phyloP scores from a whole-genome alignment of 768 basidiomycete species.

The Suillus hirtellus region DNA sequence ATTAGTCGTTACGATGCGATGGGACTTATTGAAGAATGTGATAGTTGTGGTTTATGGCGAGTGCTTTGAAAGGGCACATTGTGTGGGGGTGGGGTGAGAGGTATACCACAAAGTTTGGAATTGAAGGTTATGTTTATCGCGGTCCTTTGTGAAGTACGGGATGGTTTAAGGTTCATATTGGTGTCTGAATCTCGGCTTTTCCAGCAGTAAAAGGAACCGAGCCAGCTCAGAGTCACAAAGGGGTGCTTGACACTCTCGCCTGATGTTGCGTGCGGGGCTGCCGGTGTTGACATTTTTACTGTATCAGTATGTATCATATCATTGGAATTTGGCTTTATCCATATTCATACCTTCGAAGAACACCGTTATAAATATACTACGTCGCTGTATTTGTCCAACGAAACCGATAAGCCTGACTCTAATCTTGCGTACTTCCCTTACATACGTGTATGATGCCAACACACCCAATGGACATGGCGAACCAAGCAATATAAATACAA shows the following conservation, averaged over 20 bases:
- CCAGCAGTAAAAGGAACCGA: background rate
- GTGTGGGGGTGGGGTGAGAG: background rate
- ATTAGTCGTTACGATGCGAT: background rate
- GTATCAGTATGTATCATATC: background rate
- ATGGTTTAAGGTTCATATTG: background rate
- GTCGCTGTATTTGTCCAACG: background rate
- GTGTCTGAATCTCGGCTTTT: background rate
- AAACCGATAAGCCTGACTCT: background rate
- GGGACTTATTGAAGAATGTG: background rate
- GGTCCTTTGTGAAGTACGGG: background rate
- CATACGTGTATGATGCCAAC: background rate
- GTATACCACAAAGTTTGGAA: too few relatives aligned
- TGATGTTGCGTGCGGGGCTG: background rate
- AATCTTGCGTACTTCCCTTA: background rate
- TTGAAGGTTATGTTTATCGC: background rate
- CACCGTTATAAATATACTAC: background rate
- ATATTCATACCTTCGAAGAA: background rate
- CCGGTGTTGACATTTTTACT: background rate
- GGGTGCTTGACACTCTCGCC: background rate
- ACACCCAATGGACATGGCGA: background rate
- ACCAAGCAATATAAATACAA: background rate
- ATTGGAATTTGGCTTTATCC: background rate
- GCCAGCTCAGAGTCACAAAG: background rate
- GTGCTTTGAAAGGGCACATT: background rate
- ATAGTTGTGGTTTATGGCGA: slow-evolving; percentile 6